phyloP scores from a whole-genome alignment of 208 protist species.

The Perkinsela sp. region DNA sequence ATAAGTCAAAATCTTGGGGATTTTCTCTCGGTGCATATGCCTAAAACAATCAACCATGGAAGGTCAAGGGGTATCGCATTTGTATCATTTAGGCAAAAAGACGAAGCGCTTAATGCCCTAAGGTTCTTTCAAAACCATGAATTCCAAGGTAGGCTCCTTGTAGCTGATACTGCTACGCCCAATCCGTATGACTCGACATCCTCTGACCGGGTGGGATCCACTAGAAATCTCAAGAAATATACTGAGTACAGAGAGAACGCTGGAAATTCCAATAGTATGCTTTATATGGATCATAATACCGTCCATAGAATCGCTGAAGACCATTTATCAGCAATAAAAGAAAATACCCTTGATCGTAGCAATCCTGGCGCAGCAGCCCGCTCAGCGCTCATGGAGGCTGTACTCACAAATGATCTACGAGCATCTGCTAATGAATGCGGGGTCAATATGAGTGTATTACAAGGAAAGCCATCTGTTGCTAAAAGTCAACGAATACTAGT shows the following conservation, averaged over 20 bases:
- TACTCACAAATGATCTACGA: constrained; percentile 5
- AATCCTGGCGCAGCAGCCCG: constrained; percentile 14
- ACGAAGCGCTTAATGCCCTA: constrained; percentile 20
- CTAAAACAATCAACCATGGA: background rate
- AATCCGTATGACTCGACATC: constrained; percentile 6
- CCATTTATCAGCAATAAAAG: constrained; percentile 18
- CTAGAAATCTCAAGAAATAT: too few relatives aligned
- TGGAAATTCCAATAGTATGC: too few relatives aligned
- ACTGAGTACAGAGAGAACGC: too few relatives aligned
- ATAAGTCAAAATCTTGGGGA: background rate
- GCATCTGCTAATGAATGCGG: constrained; percentile 5
- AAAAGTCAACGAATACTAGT: constrained; percentile 4
- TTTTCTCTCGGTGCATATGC: background rate
- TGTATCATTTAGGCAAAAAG: constrained; percentile 16
- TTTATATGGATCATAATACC: constrained; percentile 36
- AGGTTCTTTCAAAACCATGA: constrained; percentile 13
- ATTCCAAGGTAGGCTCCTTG: constrained; percentile 13
- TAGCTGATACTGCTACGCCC: constrained; percentile 2
- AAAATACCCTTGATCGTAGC: constrained; percentile 14
- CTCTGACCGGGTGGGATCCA: too few relatives aligned
- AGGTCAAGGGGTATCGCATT: constrained; percentile 18
- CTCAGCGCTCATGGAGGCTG: constrained; percentile 6
- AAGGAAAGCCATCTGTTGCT: constrained; percentile 2
- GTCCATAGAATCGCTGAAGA: constrained; percentile 18
- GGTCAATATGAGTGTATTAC: constrained; percentile 6